phyloP scores from a whole-genome alignment of 1,284 basidiomycete genomes.

The Malassezia arunalokei region DNA sequence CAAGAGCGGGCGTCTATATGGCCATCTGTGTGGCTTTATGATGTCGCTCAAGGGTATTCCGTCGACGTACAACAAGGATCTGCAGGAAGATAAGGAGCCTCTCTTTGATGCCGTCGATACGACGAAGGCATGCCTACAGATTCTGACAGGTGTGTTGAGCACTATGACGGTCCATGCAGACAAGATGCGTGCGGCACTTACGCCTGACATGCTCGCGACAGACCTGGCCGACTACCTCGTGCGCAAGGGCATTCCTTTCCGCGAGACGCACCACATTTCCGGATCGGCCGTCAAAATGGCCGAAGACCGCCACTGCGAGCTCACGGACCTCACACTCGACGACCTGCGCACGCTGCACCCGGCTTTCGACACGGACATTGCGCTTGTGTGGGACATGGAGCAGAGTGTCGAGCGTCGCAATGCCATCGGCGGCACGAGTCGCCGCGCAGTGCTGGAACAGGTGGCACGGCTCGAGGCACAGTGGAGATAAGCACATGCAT shows the following conservation, averaged over 20 bases:
- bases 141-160: slow-evolving; percentile 84
- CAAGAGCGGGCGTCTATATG: slow-evolving; percentile 86
- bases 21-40: slow-evolving; percentile 85
- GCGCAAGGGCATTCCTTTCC: slow-evolving; percentile 87
- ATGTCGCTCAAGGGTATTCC: slow-evolving; percentile 95
- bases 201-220: slow-evolving; percentile 92
- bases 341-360: slow-evolving; percentile 67
- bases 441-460: slow-evolving; percentile 71
- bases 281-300: slow-evolving; percentile 89
- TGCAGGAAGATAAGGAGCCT: slow-evolving; percentile 97
- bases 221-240: slow-evolving; percentile 96
- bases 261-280: slow-evolving; percentile 95
- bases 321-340: slow-evolving; percentile 65
- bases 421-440: slow-evolving; percentile 81
- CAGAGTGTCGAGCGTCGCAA: slow-evolving; percentile 79
- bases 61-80: slow-evolving; percentile 97
- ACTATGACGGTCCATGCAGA: slow-evolving; percentile 76
- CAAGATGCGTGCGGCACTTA: slow-evolving; percentile 78
- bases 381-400: slow-evolving; percentile 43
- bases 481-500: neutral
- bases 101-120: slow-evolving; percentile 89
- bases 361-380: slow-evolving; percentile 70
- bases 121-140: slow-evolving; percentile 73
- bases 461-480: slow-evolving; percentile 7
- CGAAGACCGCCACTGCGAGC: slow-evolving; percentile 65